Base-by-base conservation (phyloP, 225 moss, liverwort and hornwort genomes). In the Sphagnum tenellum region DNA sequence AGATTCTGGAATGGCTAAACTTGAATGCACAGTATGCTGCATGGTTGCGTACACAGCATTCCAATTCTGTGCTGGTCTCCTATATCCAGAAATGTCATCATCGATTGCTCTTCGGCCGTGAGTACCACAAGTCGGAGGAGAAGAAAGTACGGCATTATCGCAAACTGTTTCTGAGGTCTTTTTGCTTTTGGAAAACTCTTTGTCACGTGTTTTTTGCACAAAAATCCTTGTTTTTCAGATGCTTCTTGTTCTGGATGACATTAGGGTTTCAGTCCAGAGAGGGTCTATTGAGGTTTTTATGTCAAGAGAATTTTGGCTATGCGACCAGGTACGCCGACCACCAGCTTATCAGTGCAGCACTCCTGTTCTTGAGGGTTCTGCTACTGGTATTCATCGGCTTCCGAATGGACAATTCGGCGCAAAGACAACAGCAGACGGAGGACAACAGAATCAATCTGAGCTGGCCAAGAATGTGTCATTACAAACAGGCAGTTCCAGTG, bases 41-140 rank as follows among this genome's bases (percentile, higher is more conserved):
- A 59, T 77, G 72, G 72, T 82, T 92, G 50, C 82, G 77, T 5
- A 64, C 73, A 67, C 86, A 78, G 70, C 90, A 94, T 67, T 89
- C 79, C 29, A 85, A 79, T 71, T 88, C 89, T 49, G 84, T 88
- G 63, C 74, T 92, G 29, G 86, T 88, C 71, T 86, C 89, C 62
- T 96, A 96, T 71, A 88, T 78, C 57, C 95, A 96, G 66, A 96
- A 96, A 70, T 92, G 89, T 73, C 95, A 96, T 73, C 80, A 88
- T 55, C 82, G 92, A 61, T 82, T 96, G 77, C 60, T 96, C 55
- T 45, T 70, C 7, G 50, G 50, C 67, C 63, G 56, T 72, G 72
- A 63, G 75, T 64, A 58, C 57, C n/a, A 3, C 44, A 44, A 44
- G 4, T 44, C 44, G 58, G 29, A 58, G 12, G 44, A 58, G 4